Conservation (phyloP, 164 flowering plant species). For the Annona squamosa region DNA sequence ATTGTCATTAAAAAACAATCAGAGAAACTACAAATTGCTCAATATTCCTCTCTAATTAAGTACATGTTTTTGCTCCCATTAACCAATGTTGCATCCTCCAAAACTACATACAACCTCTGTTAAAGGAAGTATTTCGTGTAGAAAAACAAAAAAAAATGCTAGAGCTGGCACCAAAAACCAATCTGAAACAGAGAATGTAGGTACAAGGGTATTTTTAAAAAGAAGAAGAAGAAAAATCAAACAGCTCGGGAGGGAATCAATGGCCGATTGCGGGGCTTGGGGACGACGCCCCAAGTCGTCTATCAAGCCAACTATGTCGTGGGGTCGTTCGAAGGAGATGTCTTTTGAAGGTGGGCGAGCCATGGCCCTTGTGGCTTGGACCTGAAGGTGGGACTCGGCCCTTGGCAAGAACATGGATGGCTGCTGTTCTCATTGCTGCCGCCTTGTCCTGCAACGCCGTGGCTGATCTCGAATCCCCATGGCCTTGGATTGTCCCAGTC, state of each 20-base stretch:
- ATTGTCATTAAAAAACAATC: not conserved
- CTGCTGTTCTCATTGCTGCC: not conserved
- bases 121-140: not conserved
- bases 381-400: slow-evolving; percentile 19
- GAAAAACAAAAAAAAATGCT: not conserved
- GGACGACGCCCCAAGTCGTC: not conserved
- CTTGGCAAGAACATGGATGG: slow-evolving; percentile 5
- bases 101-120: not conserved
- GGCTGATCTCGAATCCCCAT: not conserved
- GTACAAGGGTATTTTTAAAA: too few relatives aligned
- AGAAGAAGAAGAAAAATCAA: not conserved
- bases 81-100: not conserved
- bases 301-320: not conserved
- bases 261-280: slow-evolving; percentile 6
- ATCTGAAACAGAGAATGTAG: not conserved
- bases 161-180: not conserved
- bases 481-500: not conserved
- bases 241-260: not conserved
- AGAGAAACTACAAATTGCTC: not conserved
- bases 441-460: not conserved
- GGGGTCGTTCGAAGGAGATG: slow-evolving; percentile 12
- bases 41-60: not conserved
- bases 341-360: slow-evolving; percentile 8
- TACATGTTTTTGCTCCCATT: not conserved
- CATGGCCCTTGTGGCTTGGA: slow-evolving; percentile 25